These are phyloP conservation scores for Talaromyces borbonicus DNA, from an alignment of 495 filamentous ascomycete species.

Conservation along the genomic window DNA sequence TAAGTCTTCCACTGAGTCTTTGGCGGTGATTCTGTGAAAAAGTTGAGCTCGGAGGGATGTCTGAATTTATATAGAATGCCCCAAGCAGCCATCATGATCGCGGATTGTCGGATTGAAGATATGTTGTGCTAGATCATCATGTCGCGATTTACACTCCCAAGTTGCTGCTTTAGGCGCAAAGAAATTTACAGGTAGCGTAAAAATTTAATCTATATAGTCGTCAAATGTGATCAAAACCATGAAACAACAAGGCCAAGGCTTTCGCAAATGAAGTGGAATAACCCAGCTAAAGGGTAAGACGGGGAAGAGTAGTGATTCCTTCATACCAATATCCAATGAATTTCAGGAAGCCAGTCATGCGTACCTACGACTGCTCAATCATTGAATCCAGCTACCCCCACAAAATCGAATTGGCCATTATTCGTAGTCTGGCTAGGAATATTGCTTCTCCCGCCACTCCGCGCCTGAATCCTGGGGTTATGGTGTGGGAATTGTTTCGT, in stretches of 20 bases:
- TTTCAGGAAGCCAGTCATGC: no score
- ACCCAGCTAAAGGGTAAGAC: no score
- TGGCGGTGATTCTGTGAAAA: not conserved
- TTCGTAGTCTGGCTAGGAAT: no score
- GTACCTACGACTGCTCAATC: not conserved
- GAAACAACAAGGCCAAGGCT: no score
- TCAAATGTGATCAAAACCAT: no score
- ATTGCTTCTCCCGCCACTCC: not conserved
- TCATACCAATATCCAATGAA: no score
- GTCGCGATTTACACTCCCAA: not conserved
- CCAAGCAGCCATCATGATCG: not conserved
- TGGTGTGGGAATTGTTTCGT: not conserved
- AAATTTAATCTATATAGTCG: no score
- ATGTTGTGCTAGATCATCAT: not conserved
- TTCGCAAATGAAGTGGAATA: no score
- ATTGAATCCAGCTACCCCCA: not conserved
- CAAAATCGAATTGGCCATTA: no score
- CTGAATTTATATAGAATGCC: not conserved
- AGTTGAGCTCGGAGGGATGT: not conserved
- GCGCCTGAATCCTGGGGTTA: not conserved
- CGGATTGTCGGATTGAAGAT: slow-evolving; percentile 1
- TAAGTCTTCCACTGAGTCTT: not conserved
- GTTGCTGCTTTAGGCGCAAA: not conserved
- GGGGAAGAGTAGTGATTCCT: no score
- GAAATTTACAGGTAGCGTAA: no score